These are phyloP conservation scores for Ceratocystis destructans DNA, from an alignment of 2,329 filamentous ascomycete species.

Conservation along the genomic window DNA sequence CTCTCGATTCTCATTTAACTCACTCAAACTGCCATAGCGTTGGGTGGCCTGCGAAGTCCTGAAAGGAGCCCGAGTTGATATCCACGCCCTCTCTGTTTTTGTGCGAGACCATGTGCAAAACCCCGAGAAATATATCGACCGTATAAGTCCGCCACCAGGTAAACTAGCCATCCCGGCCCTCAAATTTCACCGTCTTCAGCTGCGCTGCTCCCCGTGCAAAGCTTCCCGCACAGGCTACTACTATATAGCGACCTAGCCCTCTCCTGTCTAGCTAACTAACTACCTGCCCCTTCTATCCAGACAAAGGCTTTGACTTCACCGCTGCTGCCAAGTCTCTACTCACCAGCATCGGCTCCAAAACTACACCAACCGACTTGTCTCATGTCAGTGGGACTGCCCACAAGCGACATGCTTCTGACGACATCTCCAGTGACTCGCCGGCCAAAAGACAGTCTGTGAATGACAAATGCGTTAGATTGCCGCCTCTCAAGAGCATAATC, in stretches of 20 bases:
- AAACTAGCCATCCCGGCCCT: background rate
- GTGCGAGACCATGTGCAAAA: background rate
- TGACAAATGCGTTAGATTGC: background rate
- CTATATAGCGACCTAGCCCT: background rate
- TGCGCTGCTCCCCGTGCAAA: background rate
- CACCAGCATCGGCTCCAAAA: background rate
- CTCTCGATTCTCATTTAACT: background rate
- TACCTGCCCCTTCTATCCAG: background rate
- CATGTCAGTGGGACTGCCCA: background rate
- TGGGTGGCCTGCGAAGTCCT: conserved; percentile 5
- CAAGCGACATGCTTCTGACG: background rate
- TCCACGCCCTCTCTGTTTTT: conserved; percentile 11
- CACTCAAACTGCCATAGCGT: background rate
- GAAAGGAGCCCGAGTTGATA: conserved; percentile 1
- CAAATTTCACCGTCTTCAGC: background rate
- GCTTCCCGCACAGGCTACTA: background rate
- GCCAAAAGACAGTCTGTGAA: background rate
- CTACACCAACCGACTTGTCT: background rate
- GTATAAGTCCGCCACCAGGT: background rate
- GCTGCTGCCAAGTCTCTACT: background rate
- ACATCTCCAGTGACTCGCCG: background rate
- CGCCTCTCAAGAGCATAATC: background rate
- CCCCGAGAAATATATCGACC: background rate
- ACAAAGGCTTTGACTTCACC: background rate
- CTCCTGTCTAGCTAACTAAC: background rate